These are phyloP conservation scores for Naganishia cerealis DNA, from an alignment of 1,284 basidiomycete species.

Conservation along the genomic window DNA sequence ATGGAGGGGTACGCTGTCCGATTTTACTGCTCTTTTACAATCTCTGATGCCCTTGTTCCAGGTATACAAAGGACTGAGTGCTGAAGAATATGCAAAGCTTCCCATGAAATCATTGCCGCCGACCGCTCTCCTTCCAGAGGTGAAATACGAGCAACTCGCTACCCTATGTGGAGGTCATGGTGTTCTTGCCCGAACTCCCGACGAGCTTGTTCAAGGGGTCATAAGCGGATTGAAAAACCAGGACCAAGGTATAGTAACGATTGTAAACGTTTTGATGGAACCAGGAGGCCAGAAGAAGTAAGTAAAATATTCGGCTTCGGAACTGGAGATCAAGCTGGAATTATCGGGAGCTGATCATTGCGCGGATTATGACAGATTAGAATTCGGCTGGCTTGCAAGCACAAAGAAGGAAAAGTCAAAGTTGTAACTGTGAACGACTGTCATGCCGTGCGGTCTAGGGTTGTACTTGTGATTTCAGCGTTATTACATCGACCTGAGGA, in stretches of 20 bases:
- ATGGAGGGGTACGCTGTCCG: conserved; percentile 33
- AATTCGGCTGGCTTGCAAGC: conserved; percentile 37
- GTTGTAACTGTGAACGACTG: conserved; percentile 12
- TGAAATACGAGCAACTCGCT: conserved; percentile 36
- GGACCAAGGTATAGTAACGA: conserved; percentile 28
- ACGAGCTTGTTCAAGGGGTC: conserved; percentile 35
- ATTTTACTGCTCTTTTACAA: neutral
- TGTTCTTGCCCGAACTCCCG: conserved; percentile 32
- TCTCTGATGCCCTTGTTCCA: conserved; percentile 1
- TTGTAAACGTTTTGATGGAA: conserved; percentile 39
- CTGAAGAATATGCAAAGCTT: conserved; percentile 26
- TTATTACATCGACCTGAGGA: neutral
- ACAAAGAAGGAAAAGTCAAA: conserved; percentile 36
- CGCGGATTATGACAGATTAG: conserved; percentile 26
- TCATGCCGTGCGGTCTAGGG: neutral
- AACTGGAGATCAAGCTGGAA: no score
- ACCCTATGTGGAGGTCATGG: conserved; percentile 35
- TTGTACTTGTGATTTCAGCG: neutral
- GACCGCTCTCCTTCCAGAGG: conserved; percentile 36
- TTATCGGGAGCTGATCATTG: neutral
- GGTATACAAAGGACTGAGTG: conserved; percentile 38
- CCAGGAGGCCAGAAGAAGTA: conserved; percentile 35
- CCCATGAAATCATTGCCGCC: conserved; percentile 35
- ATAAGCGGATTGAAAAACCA: conserved; percentile 30
- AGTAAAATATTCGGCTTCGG: neutral